These are phyloP conservation scores for Phytophthora cryptogea DNA, from an alignment of 352 stramenopile genomes.

Conservation along the genomic window DNA sequence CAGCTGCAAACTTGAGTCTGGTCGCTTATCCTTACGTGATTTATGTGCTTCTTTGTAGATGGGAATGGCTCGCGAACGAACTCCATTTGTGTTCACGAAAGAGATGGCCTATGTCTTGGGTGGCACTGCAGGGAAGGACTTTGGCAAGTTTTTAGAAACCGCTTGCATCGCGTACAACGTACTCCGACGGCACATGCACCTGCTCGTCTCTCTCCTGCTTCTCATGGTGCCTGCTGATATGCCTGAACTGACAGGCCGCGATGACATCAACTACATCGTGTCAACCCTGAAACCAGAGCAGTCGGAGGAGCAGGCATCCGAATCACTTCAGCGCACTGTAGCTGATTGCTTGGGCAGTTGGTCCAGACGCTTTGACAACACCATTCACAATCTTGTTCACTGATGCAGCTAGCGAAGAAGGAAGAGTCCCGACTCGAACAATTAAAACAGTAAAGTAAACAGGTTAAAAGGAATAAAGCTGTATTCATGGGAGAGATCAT, in stretches of 20 bases:
- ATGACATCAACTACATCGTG: conserved; percentile 86
- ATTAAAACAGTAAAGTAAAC: not conserved
- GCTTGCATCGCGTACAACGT: conserved; percentile 71
- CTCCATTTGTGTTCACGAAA: conserved; percentile 85
- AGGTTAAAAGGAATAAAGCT: not conserved
- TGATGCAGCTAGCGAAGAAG: conserved; percentile 4
- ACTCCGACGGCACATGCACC: conserved; percentile 82
- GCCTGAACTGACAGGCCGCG: conserved; percentile 72
- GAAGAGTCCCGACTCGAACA: too few relatives aligned
- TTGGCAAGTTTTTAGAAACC: conserved; percentile 62
- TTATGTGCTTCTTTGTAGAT: conserved; percentile 37
- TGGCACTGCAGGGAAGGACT: conserved; percentile 63
- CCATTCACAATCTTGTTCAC: conserved; percentile 58
- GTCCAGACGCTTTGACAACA: conserved; percentile 87
- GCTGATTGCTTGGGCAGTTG: conserved; percentile 71
- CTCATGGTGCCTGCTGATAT: conserved; percentile 87
- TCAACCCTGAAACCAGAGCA: conserved; percentile 62
- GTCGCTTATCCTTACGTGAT: not conserved
- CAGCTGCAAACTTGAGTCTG: not conserved
- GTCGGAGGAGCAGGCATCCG: conserved; percentile 54
- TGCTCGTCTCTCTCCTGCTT: conserved; percentile 77
- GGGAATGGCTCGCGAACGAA: conserved; percentile 76
- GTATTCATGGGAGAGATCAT: not conserved
- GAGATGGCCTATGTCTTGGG: conserved; percentile 86
- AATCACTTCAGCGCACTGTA: conserved; percentile 69